These are phyloP conservation scores for Euphorbia pulcherrima DNA, from an alignment of 345 rosid genomes.

Conservation along the genomic window DNA sequence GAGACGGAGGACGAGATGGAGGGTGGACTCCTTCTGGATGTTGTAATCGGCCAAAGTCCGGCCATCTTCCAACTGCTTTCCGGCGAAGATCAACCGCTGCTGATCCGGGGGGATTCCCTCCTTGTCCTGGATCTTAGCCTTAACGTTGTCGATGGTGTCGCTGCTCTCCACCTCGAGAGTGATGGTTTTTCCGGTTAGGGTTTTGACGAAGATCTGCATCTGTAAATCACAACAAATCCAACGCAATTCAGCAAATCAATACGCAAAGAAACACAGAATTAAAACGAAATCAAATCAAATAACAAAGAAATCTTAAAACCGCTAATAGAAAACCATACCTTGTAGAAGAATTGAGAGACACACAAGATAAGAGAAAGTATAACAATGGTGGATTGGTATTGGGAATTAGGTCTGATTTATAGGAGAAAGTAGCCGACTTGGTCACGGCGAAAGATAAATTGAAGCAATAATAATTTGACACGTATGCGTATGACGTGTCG, in stretches of 20 bases:
- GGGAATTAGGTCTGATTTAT: not conserved
- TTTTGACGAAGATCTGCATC: slow-evolving; percentile 29
- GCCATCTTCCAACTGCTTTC: slow-evolving; percentile 25
- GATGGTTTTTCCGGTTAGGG: slow-evolving; percentile 25
- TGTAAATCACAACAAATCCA: not conserved
- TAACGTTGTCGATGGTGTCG: slow-evolving; percentile 29
- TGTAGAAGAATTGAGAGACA: not conserved
- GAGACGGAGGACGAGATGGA: slow-evolving; percentile 25
- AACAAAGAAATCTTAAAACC: not conserved
- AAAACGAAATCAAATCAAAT: not conserved
- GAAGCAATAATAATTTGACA: not conserved
- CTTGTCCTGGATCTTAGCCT: slow-evolving; percentile 27
- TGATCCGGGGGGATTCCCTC: slow-evolving; percentile 29
- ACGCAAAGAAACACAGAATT: not conserved
- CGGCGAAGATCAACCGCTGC: slow-evolving; percentile 25
- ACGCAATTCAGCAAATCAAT: not conserved
- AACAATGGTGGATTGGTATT: not conserved
- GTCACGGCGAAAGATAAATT: not conserved
- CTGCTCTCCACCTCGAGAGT: slow-evolving; percentile 28
- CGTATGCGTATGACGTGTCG: slow-evolving; percentile 9
- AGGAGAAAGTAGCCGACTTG: not conserved
- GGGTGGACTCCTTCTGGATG: slow-evolving; percentile 27
- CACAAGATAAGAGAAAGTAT: not conserved
- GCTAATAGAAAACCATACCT: not conserved
- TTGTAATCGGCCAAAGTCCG: slow-evolving; percentile 26